These are phyloP conservation scores for Phoma sp. DNA, from an alignment of 2,329 filamentous ascomycete species.

Conservation along the genomic window DNA sequence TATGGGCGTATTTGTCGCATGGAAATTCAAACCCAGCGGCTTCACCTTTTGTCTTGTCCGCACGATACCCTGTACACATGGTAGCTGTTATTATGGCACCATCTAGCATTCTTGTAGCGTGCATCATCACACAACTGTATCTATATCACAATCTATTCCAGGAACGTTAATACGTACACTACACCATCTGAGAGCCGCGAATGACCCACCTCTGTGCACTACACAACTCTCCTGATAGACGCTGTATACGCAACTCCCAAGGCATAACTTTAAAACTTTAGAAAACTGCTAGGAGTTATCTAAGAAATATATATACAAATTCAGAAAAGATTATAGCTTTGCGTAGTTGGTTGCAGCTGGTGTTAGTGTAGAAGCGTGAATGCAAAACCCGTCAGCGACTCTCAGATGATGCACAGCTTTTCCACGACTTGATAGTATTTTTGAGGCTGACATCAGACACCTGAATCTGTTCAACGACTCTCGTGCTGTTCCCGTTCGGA, in stretches of 20 bases:
- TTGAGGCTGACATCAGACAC: conserved; percentile 3
- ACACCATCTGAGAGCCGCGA: neutral
- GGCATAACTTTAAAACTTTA: too few relatives aligned
- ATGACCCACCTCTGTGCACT: too few relatives aligned
- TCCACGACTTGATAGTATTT: neutral
- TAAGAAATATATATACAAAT: too few relatives aligned
- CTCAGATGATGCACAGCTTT: too few relatives aligned
- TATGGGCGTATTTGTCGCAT: neutral
- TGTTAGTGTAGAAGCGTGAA: too few relatives aligned
- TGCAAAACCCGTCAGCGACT: too few relatives aligned
- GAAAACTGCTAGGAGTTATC: too few relatives aligned
- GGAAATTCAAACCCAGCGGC: neutral
- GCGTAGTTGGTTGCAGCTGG: too few relatives aligned
- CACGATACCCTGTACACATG: conserved; percentile 16
- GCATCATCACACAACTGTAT: neutral
- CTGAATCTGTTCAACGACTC: neutral
- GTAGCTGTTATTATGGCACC: conserved; percentile 4
- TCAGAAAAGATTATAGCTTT: too few relatives aligned
- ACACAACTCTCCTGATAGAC: too few relatives aligned
- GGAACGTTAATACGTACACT: neutral
- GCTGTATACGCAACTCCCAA: too few relatives aligned
- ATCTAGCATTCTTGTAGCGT: conserved; percentile 3
- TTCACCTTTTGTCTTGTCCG: conserved; percentile 9
- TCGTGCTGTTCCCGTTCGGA: conserved; percentile 1
- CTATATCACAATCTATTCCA: neutral